Conservation (phyloP, 1,284 basidiomycete genomes). For the Grifola frondosa region DNA sequence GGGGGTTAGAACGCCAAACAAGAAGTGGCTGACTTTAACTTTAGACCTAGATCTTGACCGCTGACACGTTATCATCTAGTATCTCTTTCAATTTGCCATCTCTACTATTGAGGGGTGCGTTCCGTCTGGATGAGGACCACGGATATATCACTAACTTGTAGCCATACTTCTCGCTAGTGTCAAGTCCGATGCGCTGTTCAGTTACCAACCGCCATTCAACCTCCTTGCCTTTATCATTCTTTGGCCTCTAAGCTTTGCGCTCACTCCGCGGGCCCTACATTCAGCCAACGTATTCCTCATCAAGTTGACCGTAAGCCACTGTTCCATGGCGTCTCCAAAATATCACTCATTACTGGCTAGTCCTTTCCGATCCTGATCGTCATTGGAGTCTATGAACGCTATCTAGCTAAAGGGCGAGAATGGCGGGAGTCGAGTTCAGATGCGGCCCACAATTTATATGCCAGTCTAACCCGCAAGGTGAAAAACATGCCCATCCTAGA, state of each 20-base stretch:
- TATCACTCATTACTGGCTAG: constrained; percentile 30
- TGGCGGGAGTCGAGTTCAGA: constrained; percentile 51
- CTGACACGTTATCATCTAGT: constrained; percentile 41
- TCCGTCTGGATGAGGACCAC: too few relatives aligned
- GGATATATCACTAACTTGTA: too few relatives aligned
- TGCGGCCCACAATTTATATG: constrained; percentile 56
- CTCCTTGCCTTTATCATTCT: constrained; percentile 76
- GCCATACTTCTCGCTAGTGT: constrained; percentile 47
- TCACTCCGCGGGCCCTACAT: constrained; percentile 75
- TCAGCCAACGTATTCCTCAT: constrained; percentile 82
- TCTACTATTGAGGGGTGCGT: constrained; percentile 83
- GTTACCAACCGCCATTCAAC: constrained; percentile 87
- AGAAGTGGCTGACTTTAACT: constrained; percentile 50
- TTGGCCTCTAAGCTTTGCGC: constrained; percentile 71
- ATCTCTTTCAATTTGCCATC: constrained; percentile 87
- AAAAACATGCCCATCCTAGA: constrained; percentile 73
- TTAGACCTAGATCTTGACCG: neutral
- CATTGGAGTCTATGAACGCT: constrained; percentile 83
- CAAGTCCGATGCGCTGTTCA: constrained; percentile 88
- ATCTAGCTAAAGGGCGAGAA: constrained; percentile 49
- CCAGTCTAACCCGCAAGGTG: constrained; percentile 64
- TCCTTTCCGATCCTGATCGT: constrained; percentile 77
- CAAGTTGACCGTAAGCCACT: constrained; percentile 57
- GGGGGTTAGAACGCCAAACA: constrained; percentile 71
- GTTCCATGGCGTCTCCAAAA: neutral